Base-by-base conservation (phyloP, 805 yeast genomes). In the Lachancea sp. region DNA sequence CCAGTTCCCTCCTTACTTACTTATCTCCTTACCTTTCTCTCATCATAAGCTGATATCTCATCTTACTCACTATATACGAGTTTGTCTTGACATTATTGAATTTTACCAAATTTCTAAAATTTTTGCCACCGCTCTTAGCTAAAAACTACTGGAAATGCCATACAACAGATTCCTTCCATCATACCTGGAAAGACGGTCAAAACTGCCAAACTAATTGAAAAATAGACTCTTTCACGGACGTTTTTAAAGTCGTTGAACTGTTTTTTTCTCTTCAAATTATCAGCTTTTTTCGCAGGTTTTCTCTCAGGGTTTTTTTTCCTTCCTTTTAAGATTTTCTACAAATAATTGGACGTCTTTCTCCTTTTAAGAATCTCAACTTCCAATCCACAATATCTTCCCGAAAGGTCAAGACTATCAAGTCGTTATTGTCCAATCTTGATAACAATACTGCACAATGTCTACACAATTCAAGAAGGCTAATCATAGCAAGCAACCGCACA, bases 391-490 rank as follows among this genome's bases (percentile, higher is more conserved):
- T 3, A 29, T 7, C 13, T 11, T 5, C 13, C 13, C 11, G 13
- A 3, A 29, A 11, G 13, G 5, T 3, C 31, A 11, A 5, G 13
- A 29, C 31, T 29, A 3, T 5, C 6, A 29, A 11, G 11, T 7
- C 15, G 5, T 13, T 4, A 3, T 29, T 13, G 15, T 12, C 4
- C 13, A 12, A 31, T 25, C 39, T 22, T 3, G n/a, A 36, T 27
- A 8, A 43, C 17, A 31, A 11, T 15, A 22, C 8, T 7, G 25
- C 37, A 33, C 31, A 45, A 36, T 36, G 55, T 48, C 54, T 18
- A 41, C 52, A 41, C 52, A 52, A 35, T 44, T 47, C 43, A 57
- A 58, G 53, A 58, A 54, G 49, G 49, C 58, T 15, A 55, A 55
- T 49, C 45, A 41, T 35, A 49, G 47, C 44, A 44, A 46, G 48